These are phyloP conservation scores for Corymbia calophylla DNA, from an alignment of 441 rosid species.

Conservation along the genomic window DNA sequence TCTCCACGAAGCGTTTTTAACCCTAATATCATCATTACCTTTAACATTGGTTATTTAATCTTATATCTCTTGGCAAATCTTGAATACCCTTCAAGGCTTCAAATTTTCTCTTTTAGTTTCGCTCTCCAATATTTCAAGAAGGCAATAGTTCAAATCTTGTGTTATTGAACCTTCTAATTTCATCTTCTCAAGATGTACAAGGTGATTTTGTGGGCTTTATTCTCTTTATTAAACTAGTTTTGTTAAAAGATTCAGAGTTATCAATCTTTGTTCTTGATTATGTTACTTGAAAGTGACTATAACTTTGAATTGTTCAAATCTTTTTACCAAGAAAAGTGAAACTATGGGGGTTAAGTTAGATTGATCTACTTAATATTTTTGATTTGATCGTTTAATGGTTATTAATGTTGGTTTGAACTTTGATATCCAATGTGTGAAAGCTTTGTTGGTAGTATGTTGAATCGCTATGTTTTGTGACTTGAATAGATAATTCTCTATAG, in stretches of 20 bases:
- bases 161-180: background rate
- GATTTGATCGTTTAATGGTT: background rate
- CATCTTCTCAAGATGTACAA: background rate
- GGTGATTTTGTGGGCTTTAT: background rate
- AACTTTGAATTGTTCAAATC: background rate
- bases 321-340: background rate
- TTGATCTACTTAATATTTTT: no score
- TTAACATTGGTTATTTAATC: background rate
- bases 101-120: no score
- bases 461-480: background rate
- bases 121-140: no score
- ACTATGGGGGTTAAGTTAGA: background rate
- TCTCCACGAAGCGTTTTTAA: background rate
- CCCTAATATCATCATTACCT: background rate
- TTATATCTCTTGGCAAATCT: background rate
- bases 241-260: background rate
- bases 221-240: background rate
- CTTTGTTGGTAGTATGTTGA: background rate
- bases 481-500: no score
- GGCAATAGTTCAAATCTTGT: background rate
- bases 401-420: background rate
- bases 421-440: background rate
- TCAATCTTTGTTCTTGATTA: background rate
- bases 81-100: background rate
- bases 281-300: background rate